Evolutionary conservation across 2,329 filamentous ascomycete species (phyloP).

Genomic region (Macrophomina phaseolina): DNA sequence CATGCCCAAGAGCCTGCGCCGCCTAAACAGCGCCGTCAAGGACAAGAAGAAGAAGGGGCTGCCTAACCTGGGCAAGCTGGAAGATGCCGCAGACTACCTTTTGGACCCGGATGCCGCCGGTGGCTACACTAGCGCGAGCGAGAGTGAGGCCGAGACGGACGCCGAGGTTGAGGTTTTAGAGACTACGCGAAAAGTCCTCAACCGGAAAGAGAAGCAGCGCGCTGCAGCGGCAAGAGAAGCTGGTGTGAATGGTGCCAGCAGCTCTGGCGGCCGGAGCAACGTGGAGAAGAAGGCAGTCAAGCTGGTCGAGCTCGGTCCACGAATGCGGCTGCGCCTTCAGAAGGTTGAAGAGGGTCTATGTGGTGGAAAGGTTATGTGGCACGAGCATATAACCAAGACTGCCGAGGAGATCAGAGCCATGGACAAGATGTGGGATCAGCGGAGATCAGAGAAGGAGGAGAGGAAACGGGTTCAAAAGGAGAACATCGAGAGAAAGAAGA

Average conservation of each 20-base stretch:
- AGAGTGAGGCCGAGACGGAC: constrained; percentile 91
- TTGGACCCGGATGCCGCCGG: constrained; percentile 73
- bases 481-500: constrained; percentile 86
- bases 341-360: constrained; percentile 97
- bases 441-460: constrained; percentile 79
- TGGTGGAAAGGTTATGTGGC: constrained; percentile 93
- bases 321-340: constrained; percentile 85
- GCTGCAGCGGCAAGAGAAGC: constrained; percentile 40
- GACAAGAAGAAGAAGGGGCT: constrained; percentile 69
- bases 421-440: constrained; percentile 82
- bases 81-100: constrained; percentile 94
- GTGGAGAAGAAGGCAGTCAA: constrained; percentile 90
- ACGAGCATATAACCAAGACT: constrained; percentile 89
- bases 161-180: constrained; percentile 87
- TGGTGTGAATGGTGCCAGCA: constrained; percentile 38
- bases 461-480: constrained; percentile 83
- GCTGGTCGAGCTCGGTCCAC: constrained; percentile 87
- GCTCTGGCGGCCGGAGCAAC: constrained; percentile 45
- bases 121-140: constrained; percentile 91
- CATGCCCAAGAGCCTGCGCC: constrained; percentile 80
- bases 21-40: constrained; percentile 85
- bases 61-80: constrained; percentile 87
- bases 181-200: constrained; percentile 67
- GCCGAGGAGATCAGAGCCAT: constrained; percentile 77
- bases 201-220: constrained; percentile 57